Conservation (phyloP, 2,329 filamentous ascomycete species). For the Elsinoe perseae region DNA sequence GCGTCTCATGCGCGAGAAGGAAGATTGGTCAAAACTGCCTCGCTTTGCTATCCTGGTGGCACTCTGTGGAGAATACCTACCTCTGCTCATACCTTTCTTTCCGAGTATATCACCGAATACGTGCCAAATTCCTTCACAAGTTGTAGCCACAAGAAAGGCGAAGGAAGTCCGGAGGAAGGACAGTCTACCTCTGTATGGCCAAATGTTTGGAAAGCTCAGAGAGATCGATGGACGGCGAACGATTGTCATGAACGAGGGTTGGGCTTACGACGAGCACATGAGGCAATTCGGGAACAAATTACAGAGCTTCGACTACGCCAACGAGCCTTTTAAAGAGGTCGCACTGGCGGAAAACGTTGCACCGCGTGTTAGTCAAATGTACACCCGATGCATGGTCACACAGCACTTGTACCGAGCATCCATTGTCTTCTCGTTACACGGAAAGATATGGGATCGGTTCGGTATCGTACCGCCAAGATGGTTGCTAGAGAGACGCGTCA, state of each 20-base stretch:
- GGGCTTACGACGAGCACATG: not conserved
- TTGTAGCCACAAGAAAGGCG: slow-evolving; percentile 50
- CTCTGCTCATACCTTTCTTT: slow-evolving; percentile 65
- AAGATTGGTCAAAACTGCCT: slow-evolving; percentile 71
- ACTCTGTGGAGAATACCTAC: slow-evolving; percentile 78
- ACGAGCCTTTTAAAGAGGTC: not conserved
- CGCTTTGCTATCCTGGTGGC: slow-evolving; percentile 68
- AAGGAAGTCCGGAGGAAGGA: not conserved
- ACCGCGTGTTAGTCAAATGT: not conserved
- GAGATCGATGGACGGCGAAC: not conserved
- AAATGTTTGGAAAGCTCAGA: not conserved
- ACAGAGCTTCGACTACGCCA: not conserved
- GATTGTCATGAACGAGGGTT: not conserved
- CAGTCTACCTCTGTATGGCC: not conserved
- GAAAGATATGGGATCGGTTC: slow-evolving; percentile 36
- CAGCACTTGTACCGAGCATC: slow-evolving; percentile 23
- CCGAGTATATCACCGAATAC: slow-evolving; percentile 67
- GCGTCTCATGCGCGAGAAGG: slow-evolving; percentile 57
- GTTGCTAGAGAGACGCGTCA: slow-evolving; percentile 50
- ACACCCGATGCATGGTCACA: not conserved
- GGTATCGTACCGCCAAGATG: slow-evolving; percentile 41
- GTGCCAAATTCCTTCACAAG: slow-evolving; percentile 73
- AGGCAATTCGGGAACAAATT: not conserved
- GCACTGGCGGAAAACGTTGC: not conserved
- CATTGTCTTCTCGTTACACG: slow-evolving; percentile 35